Evolutionary conservation across 2,329 filamentous ascomycete genomes (phyloP), one percentile per base, ranked within the genome.

Genomic region (Colletotrichum viniferum): DNA sequence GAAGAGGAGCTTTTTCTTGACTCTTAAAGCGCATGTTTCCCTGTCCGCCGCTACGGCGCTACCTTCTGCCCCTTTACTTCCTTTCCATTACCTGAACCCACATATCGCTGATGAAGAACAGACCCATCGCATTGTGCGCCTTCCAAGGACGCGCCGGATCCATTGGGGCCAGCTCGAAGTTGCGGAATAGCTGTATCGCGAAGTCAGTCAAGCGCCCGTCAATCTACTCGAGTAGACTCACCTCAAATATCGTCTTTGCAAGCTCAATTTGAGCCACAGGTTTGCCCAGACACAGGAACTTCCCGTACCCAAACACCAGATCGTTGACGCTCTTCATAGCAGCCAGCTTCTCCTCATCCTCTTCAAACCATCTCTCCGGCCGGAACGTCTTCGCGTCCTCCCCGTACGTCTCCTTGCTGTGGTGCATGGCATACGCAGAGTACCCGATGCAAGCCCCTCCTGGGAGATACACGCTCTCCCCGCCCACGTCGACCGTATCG

Each of bases 381-480:
- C 88, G 82, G 78, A 89, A 94, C 0, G 79, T 79, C 60, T 92
- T 88, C 0, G 88, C 86, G 76, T 93, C 89, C 0, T 85, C 79
- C 1, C 91, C 92, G 71, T 92, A 93, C 10, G 92, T 81, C 55
- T 89, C 86, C 4, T 85, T 84, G 10, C 89, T 85, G 0, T 89
- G 87, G 78, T 93, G 91, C n/a, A 94, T 82, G 1, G 92, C 90
- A 88, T 89, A 92, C 0, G 91, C 86, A 76, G 89, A 92, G 81
- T 88, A 91, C 9, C 90, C 91, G 3, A 92, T 87, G 71, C 91
- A 89, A 2, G 89, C 90, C 3, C 90, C 90, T 3, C 87, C 90
- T 0, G 89, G 88, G 5, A 93, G 69, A 56, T 74, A 78, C n/a
- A 79, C 63, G 0, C 77, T 78, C 32, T 79, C 76, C 4, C 83